Conservation (phyloP, 1,139 yeast species). For the Nakaseomyces kungkrabaensis region DNA sequence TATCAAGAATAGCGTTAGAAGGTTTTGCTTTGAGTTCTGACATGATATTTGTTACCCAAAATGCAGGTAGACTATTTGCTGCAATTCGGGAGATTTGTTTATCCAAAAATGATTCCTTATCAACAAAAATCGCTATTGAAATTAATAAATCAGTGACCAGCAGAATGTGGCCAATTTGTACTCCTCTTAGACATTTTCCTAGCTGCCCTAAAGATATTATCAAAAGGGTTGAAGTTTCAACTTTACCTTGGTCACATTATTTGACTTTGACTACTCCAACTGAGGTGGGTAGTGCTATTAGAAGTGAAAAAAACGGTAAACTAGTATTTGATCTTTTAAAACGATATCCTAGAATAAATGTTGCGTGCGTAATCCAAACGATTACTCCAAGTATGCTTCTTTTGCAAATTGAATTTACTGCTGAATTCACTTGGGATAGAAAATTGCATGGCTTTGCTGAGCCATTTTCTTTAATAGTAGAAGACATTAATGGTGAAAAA, state of each 20-base stretch:
- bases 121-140: conserved; percentile 49
- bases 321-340: conserved; percentile 51
- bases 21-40: conserved; percentile 92
- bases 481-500: conserved; percentile 74
- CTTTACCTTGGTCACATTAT: conserved; percentile 75
- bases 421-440: conserved; percentile 71
- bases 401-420: conserved; percentile 55
- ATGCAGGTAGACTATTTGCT: conserved; percentile 80
- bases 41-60: conserved; percentile 87
- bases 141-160: conserved; percentile 73
- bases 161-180: conserved; percentile 73
- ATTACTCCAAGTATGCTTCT: conserved; percentile 58
- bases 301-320: conserved; percentile 59
- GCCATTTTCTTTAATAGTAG: conserved; percentile 59
- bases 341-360: conserved; percentile 58
- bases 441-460: conserved; percentile 56
- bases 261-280: conserved; percentile 45
- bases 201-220: conserved; percentile 60
- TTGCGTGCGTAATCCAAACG: conserved; percentile 63
- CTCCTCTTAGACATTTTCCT: conserved; percentile 80
- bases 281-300: conserved; percentile 74
- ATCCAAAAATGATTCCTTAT: conserved; percentile 60
- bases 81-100: conserved; percentile 78
- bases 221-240: conserved; percentile 67
- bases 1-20: conserved; percentile 62